These are phyloP conservation scores for Saccharomyces uvarum DNA, from an alignment of 1,139 yeast species.

Conservation along the genomic window DNA sequence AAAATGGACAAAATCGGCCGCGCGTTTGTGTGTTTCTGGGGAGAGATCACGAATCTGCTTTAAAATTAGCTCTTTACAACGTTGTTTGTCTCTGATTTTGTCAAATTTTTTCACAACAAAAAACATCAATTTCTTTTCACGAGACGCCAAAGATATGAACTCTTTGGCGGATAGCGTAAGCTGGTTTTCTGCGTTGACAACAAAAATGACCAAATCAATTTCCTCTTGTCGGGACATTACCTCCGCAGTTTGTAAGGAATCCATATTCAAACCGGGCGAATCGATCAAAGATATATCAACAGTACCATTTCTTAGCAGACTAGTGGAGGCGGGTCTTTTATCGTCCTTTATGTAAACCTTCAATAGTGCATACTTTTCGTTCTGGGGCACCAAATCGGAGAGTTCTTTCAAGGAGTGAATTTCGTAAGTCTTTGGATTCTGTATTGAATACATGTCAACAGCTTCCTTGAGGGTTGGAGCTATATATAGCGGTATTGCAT, in stretches of 20 bases:
- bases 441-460: slow-evolving; percentile 41
- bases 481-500: slow-evolving; percentile 68
- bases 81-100: slow-evolving; percentile 66
- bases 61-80: slow-evolving; percentile 68
- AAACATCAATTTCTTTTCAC: slow-evolving; percentile 84
- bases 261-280: slow-evolving; percentile 95
- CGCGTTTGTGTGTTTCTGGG: slow-evolving; percentile 84
- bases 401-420: slow-evolving; percentile 48
- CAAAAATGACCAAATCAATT: slow-evolving; percentile 92
- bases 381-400: slow-evolving; percentile 63
- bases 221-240: slow-evolving; percentile 95
- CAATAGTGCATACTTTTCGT: slow-evolving; percentile 63
- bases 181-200: slow-evolving; percentile 92
- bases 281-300: slow-evolving; percentile 89
- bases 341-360: slow-evolving; percentile 76
- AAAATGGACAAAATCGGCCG: slow-evolving; percentile 89
- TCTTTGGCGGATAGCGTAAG: slow-evolving; percentile 92
- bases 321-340: slow-evolving; percentile 56
- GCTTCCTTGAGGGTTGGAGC: slow-evolving; percentile 29
- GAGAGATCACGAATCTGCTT: slow-evolving; percentile 83
- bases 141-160: slow-evolving; percentile 83
- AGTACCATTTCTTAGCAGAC: slow-evolving; percentile 79
- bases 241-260: slow-evolving; percentile 89
- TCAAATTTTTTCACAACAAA: slow-evolving; percentile 93
- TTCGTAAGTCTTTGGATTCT: slow-evolving; percentile 60